Evolutionary conservation across 495 filamentous ascomycete species (phyloP), one percentile per base, ranked within the genome.

Genomic region (Daldinia childiae): DNA sequence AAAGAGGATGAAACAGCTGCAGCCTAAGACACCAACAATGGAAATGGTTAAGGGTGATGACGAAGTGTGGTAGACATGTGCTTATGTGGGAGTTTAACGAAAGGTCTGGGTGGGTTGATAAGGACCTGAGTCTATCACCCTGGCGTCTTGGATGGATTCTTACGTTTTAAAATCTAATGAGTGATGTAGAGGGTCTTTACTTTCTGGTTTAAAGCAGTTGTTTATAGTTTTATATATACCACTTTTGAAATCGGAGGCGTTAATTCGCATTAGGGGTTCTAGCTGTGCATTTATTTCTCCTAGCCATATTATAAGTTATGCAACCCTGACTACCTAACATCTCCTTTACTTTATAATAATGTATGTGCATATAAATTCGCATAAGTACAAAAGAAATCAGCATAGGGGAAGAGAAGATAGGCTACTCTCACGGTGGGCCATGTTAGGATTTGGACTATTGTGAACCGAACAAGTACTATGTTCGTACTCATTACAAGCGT

Each of bases 1-100:
- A 54, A 93, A 91, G 83, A 80, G 83, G 63, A 87, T 84, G 85
- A 87, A 82, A 82, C 87, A 82, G 81, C 69, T 87, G 61, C 87
- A 88, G 73, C 87, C 84, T 15, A 85, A 83, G 77, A 83, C 81
- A 57, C 86, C 85, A 19, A 85, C 84, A 0, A 66, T 85, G 68
- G 80, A 85, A 75, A 82, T 88, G 87, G 82, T 87, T 58, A 79
- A 77, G 82, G 74, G 75, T 61, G 66, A 82, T 45, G 76, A 87
- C 65, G 82, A 91, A 69, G 56, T 90, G 78, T 88, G 83, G 87
- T 82, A 84, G 76, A 68, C 17, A 38, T 8, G 36, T 15, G 29
- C 1, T 55, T 36, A 36, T 50, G 15, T 57, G 34, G 41, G 17
- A 8, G 58, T 39, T 64, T 68, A 24, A 58, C 17, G 48, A 26